Evolutionary conservation across 169 alveolate genomes (phyloP), one percentile per base, ranked within the genome.

Genomic region (Babesia bovis): DNA sequence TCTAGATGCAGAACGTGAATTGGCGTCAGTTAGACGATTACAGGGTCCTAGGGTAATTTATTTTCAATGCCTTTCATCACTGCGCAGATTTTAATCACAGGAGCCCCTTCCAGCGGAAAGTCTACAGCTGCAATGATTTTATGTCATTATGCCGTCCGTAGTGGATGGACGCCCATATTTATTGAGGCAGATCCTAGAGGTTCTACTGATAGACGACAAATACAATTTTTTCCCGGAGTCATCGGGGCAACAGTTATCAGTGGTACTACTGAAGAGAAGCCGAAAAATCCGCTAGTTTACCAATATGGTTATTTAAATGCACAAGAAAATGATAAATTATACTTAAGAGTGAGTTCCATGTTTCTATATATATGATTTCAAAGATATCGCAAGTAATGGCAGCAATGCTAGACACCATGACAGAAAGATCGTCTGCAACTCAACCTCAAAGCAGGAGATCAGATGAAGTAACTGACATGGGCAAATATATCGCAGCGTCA

Each of bases 21-120:
- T 87, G 45, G 93, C 97, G 26, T 84, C 90, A 9, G 83, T 90
- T 30, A 90, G 85, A 45, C 82, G 91, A 49, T 74, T 66, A 30
- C 68, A 74, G 10, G 96, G 97, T 3, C 97, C 97, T 5, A 57
- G 96, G 56, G 90, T 90, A 56, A 3, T 41, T 33, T 0, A 36
- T 17, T 0, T 23, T 10, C 9, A 28, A 10, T 15, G 38, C 9
- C 4, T 10, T 4, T 77, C 0, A 25, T 5, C 21, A n/a, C 23
- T 4, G 2, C 26, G 42, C 51, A 85, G 92, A 79, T 85, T 12
- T 57, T 92, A 51, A 90, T 93, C 38, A 91, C 95, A 0, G 97
- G 96, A 25, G 83, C 94, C 55, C 89, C 94, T 26, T 85, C 89
- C 55, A 91, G 96, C 36, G 96, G 97, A 13, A 93, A 92, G 57